phyloP scores from a whole-genome alignment of 192 early-diverging fungal species.

The Coemansia sp. region DNA sequence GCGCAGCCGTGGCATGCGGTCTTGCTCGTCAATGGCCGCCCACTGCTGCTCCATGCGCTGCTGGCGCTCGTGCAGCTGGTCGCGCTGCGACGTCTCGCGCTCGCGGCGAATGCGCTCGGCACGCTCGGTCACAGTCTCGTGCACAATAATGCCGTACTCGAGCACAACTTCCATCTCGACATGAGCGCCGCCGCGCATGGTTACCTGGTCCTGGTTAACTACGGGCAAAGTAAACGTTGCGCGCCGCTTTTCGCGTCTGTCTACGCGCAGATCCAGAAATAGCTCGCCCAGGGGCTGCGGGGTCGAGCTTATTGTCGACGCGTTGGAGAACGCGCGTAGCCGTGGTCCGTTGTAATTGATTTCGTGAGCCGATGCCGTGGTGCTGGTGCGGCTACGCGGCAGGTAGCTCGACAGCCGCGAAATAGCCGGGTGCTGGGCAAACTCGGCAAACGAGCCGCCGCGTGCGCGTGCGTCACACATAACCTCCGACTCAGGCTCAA shows the following conservation, averaged over 20 bases:
- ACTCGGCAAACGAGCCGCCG: constrained; percentile 14
- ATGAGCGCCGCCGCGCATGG: constrained; percentile 52
- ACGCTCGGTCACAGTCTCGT: constrained; percentile 43
- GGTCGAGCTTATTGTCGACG: constrained; percentile 34
- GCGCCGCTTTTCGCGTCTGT: constrained; percentile 45
- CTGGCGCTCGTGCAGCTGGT: constrained; percentile 24
- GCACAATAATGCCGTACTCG: constrained; percentile 55
- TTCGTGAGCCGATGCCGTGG: constrained; percentile 39
- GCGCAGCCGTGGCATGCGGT: constrained; percentile 28
- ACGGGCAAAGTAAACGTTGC: constrained; percentile 48
- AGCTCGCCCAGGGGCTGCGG: constrained; percentile 54
- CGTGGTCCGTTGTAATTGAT: constrained; percentile 41
- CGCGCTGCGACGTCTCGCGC: constrained; percentile 13
- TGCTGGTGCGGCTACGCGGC: constrained; percentile 39
- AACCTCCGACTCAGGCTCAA: not conserved
- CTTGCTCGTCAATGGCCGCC: constrained; percentile 35
- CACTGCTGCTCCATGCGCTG: constrained; percentile 35
- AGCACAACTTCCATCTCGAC: constrained; percentile 53
- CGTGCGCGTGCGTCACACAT: not conserved
- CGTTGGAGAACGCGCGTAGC: constrained; percentile 49
- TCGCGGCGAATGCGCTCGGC: constrained; percentile 11
- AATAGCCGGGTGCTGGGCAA: constrained; percentile 26
- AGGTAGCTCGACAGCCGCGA: constrained; percentile 42
- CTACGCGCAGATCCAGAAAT: constrained; percentile 51
- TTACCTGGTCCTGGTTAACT: constrained; percentile 51